Percentiles rank a stretch among this genome's conserved stretches.
Conservation (phyloP, 2,329 filamentous ascomycete species). For the Xylaria sp. region DNA sequence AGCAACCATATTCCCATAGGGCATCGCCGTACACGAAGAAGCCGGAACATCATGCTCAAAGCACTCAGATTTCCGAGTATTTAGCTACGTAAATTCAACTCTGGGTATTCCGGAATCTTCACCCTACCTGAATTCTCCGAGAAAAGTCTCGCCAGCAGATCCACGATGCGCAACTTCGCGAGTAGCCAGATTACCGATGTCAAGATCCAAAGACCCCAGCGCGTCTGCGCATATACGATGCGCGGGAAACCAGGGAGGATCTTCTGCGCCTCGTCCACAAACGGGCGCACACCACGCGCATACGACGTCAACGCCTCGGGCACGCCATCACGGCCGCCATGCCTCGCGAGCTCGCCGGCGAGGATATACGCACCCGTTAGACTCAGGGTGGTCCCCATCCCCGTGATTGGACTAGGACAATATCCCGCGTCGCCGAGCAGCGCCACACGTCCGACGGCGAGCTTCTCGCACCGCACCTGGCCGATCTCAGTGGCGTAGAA, state of each 20-base stretch:
- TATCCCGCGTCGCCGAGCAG: conserved; percentile 66
- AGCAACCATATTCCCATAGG: neutral
- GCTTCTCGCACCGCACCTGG: conserved; percentile 55
- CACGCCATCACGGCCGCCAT: conserved; percentile 40
- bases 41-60: neutral
- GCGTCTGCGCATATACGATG: conserved; percentile 37
- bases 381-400: conserved; percentile 61
- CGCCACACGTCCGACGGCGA: conserved; percentile 59
- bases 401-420: conserved; percentile 59
- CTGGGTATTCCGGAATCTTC: conserved; percentile 44
- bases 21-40: neutral
- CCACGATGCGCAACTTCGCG: conserved; percentile 40
- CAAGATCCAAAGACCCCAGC: conserved; percentile 39
- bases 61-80: neutral
- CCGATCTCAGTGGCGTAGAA: conserved; percentile 60
- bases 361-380: conserved; percentile 65
- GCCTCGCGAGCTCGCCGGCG: conserved; percentile 61
- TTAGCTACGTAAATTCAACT: conserved; percentile 37
- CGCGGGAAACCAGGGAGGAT: conserved; percentile 37
- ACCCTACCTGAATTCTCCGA: conserved; percentile 41
- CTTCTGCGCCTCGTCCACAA: conserved; percentile 55
- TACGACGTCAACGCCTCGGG: conserved; percentile 54
- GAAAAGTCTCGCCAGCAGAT: conserved; percentile 34
- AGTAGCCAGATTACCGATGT: conserved; percentile 40
- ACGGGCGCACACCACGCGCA: conserved; percentile 56